Conservation (phyloP, 2,329 filamentous ascomycete species). For the Colletotrichum tropicicola region DNA sequence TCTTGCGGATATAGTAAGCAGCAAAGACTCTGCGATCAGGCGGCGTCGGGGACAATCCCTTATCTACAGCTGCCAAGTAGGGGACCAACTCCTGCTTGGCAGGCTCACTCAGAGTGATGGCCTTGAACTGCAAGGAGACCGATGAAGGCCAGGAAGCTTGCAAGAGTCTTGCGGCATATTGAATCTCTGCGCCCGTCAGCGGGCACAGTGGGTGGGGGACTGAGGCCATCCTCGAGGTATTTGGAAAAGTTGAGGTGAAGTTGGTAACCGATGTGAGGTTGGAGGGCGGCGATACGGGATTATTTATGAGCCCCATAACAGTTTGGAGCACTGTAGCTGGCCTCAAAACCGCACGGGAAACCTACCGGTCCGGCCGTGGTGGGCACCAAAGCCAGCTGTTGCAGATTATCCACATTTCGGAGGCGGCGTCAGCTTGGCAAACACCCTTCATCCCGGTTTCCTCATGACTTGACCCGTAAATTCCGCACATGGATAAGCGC, state of each 20-base stretch:
- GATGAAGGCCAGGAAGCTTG: constrained; percentile 62
- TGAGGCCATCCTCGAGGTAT: neutral
- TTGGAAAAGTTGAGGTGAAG: neutral
- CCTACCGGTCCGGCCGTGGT: constrained; percentile 6
- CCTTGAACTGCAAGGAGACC: constrained; percentile 69
- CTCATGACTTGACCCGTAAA: constrained; percentile 3
- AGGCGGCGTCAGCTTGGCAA: constrained; percentile 5
- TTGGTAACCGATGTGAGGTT: neutral
- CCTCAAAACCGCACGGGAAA: constrained; percentile 16
- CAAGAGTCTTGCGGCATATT: constrained; percentile 57
- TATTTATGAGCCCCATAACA: constrained; percentile 1
- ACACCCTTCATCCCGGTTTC: neutral
- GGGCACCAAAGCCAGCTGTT: neutral
- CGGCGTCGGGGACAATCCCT: constrained; percentile 40
- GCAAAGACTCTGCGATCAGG: constrained; percentile 61
- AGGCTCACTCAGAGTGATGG: constrained; percentile 67
- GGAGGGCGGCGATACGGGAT: neutral
- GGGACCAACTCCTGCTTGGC: constrained; percentile 60
- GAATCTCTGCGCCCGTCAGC: constrained; percentile 65
- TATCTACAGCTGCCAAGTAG: constrained; percentile 59
- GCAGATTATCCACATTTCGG: constrained; percentile 14
- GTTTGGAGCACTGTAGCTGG: neutral
- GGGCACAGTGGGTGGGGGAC: constrained; percentile 66
- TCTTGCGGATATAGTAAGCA: constrained; percentile 68
- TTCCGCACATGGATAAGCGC: constrained; percentile 13